A percentile compares a stretch with the other conserved stretches of the same genome.
These are phyloP conservation scores for Lasiodiplodia sp. DNA, from an alignment of 2,329 filamentous ascomycete species.

Conservation along the genomic window DNA sequence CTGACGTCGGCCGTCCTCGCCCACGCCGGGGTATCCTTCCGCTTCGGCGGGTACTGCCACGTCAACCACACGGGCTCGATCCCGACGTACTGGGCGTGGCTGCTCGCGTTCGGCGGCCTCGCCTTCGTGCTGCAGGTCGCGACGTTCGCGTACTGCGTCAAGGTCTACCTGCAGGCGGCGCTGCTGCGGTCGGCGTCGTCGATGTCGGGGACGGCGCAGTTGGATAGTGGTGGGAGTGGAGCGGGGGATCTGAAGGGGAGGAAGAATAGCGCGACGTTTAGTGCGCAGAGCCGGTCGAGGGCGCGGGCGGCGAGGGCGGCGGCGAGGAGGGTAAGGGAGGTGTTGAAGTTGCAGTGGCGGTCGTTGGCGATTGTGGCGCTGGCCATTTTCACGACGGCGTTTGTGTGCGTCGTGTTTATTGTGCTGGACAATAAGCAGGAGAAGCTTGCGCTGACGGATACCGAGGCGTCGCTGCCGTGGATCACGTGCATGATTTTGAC, in stretches of 20 bases:
- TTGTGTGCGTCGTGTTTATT: conserved; percentile 91
- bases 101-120: conserved; percentile 77
- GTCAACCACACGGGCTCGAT: conserved; percentile 90
- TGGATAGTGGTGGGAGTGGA: no score
- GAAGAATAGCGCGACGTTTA: neutral
- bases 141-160: conserved; percentile 86
- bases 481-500: conserved; percentile 37
- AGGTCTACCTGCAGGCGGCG: conserved; percentile 78
- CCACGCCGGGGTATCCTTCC: conserved; percentile 90
- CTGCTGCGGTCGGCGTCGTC: conserved; percentile 10
- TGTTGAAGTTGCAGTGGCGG: conserved; percentile 92
- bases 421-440: conserved; percentile 72
- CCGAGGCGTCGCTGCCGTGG: conserved; percentile 37
- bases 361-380: conserved; percentile 89
- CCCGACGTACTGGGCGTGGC: conserved; percentile 89
- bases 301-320: conserved; percentile 31
- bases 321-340: conserved; percentile 76
- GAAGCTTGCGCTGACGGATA: conserved; percentile 33
- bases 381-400: conserved; percentile 89
- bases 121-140: conserved; percentile 82
- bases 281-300: conserved; percentile 30
- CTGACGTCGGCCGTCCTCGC: conserved; percentile 79
- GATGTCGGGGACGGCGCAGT: neutral
- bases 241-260: no score
- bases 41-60: conserved; percentile 90